Evolutionary conservation across 2,329 filamentous ascomycete genomes (phyloP).

Genomic region (Clarireedia sp.): DNA sequence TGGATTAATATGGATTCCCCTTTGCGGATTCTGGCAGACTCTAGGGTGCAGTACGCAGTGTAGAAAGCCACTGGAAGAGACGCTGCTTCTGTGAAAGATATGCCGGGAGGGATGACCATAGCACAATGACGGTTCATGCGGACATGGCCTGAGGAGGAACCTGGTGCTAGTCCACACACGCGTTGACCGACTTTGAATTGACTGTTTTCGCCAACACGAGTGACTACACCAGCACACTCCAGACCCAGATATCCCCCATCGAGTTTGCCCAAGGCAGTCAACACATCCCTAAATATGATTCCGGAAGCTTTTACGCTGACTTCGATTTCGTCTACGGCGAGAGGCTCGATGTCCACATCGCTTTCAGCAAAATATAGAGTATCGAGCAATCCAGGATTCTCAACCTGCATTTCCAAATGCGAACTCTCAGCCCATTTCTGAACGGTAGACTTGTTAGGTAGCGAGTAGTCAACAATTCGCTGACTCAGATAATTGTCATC

Average conservation of each 20-base stretch:
- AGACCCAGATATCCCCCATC: conserved; percentile 25
- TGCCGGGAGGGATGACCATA: conserved; percentile 9
- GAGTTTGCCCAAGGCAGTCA: conserved; percentile 29
- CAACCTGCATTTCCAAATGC: conserved; percentile 19
- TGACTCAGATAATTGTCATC: not conserved
- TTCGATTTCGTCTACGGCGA: conserved; percentile 21
- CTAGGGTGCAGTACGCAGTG: conserved; percentile 15
- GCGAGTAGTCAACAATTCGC: not conserved
- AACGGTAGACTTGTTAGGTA: not conserved
- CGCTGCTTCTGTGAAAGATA: conserved; percentile 12
- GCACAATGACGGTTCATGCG: not conserved
- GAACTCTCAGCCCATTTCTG: conserved; percentile 2
- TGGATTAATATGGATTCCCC: conserved; percentile 28
- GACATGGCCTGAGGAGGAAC: not conserved
- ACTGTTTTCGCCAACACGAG: conserved; percentile 23
- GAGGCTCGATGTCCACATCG: not conserved
- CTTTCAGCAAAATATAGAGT: conserved; percentile 23
- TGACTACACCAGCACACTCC: conserved; percentile 31
- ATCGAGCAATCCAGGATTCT: conserved; percentile 20
- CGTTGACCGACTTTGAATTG: conserved; percentile 28
- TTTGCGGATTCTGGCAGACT: conserved; percentile 9
- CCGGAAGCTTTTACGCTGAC: conserved; percentile 26
- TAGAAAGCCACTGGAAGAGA: conserved; percentile 19
- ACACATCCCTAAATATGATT: conserved; percentile 27
- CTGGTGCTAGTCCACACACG: conserved; percentile 13